Base-by-base conservation (phyloP, 495 filamentous ascomycete genomes). In the Hapsidospora chrysogenum region DNA sequence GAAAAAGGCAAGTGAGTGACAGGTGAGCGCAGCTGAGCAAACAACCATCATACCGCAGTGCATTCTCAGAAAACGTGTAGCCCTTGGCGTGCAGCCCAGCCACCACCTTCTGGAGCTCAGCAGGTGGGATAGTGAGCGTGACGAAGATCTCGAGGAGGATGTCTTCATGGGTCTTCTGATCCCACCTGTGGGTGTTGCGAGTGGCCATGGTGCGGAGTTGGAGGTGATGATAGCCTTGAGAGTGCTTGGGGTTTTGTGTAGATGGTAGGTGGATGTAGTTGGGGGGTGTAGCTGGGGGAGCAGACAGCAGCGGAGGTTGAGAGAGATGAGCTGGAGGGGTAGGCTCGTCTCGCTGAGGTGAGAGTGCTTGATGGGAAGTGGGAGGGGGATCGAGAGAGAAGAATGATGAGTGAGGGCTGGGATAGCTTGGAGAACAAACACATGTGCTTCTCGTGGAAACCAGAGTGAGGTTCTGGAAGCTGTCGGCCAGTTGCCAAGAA, bases 11-110 rank as follows among this genome's bases (percentile, higher is more conserved):
- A 7, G 23, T 7, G 7, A 26, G 23, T 26, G n/a, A 7, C 23
- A 26, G n/a, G 7, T 26, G 7, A 26, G 14, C 11, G 26, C 8
- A 29, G 21, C 2, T 4, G 13, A 2, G 29, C 7, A 21, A 29
- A 19, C 23, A 29, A 14, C 4, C n/a, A 17, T 29, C 40, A 7
- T 47, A 45, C 45, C 41, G 39, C 25, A 48, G 39, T 17, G 45
- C 45, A 13, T 26, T 25, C 21, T 44, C 41, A 3, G 41, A 31
- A 28, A 48, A 48, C 2, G 32, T 37, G 25, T 45, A 42, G 25
- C 45, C 45, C 39, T 34, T 44, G 4, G 23, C 23, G 3, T 26
- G 31, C 10, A 48, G 39, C 3, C 19, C 16, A 1, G 29, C 17
- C 18, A 42, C 38, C 10, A 48, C 25, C 10, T 21, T 34, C 1